Evolutionary conservation across 257 asterid species (phyloP), one percentile per base, ranked within the genome.

Genomic region (Lithospermum erythrorhizon): DNA sequence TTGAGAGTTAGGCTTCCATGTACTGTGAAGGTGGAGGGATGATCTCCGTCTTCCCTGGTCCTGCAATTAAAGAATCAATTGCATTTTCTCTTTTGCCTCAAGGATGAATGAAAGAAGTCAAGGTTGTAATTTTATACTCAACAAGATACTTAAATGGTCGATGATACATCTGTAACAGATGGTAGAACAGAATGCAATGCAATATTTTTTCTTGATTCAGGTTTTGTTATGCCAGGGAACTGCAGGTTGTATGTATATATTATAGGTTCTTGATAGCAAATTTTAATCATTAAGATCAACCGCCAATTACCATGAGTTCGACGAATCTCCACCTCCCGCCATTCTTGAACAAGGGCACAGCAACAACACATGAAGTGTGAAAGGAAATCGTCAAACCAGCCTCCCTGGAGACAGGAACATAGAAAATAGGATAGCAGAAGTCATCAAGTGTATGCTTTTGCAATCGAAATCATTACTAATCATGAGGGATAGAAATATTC

Each of bases 341-440:
- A 79, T 75, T 89, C 97, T 81, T 89, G 97, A 66, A 89, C 91
- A 57, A 89, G 95, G 71, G 97, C 91, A 69, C 97, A 89, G 73
- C 97, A 86, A 80, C 95, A 89, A 66, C 97, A 89, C 94, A 89
- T 86, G 61, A 86, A 65, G 71, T 89, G 97, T 54, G 95, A 89
- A 11, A 89, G 88, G 61, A 89, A 89, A 79, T 89, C 97, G 32
- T 89, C 97, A 59, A 74, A 61, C 48, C 79, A 25, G 58, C 97
- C 97, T 68, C 97, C 97, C 94, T 89, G 75, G n/a, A 58, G 19
- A 67, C 47, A 65, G 67, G 37, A 57, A 57, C 21, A 59, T 48
- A 61, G 22, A 56, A 27, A 48, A 57, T 54, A 62, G 57, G 32
- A 53, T 22, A 11, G 47, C 32, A 63, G 45, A 14, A 17, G 17